Percentiles rank a stretch among this genome's conserved stretches.
Conservation (phyloP, 495 filamentous ascomycete species). For the Bacidia gigantensis region DNA sequence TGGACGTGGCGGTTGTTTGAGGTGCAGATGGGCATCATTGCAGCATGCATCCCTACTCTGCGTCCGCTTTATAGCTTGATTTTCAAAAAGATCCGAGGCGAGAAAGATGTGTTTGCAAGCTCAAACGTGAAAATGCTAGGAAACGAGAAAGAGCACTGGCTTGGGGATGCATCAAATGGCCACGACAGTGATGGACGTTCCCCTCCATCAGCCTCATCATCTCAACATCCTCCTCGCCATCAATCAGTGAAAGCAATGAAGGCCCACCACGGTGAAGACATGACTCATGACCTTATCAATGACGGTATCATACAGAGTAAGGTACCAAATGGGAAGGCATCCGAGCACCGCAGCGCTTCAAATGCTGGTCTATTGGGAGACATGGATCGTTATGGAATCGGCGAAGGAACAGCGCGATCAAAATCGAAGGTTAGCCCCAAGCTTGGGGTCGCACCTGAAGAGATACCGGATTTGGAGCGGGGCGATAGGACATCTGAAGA, state of each 20-base stretch:
- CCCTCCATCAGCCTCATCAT: not conserved
- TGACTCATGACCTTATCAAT: conserved; percentile 13
- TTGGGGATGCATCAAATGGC: conserved; percentile 7
- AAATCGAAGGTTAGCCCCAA: not conserved
- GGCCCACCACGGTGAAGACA: conserved; percentile 2
- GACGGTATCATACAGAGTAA: conserved; percentile 11
- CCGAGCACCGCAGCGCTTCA: not conserved
- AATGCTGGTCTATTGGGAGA: conserved; percentile 8
- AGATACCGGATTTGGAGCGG: not conserved
- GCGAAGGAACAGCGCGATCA: not conserved
- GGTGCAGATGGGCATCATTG: conserved; percentile 16
- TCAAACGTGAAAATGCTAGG: conserved; percentile 15
- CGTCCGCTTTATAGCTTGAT: conserved; percentile 9
- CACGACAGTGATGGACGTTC: not conserved
- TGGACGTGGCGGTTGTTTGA: conserved; percentile 19
- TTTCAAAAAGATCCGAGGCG: conserved; percentile 2
- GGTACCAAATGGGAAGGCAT: not conserved
- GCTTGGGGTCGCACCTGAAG: not conserved
- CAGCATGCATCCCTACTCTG: conserved; percentile 16
- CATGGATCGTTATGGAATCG: conserved; percentile 13
- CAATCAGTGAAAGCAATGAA: not conserved
- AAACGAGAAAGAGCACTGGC: conserved; percentile 11
- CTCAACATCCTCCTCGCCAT: not conserved
- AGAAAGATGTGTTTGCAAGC: not conserved
- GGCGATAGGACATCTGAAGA: not conserved